A percentile compares a stretch with the other conserved stretches of the same genome.
These are phyloP conservation scores for Podaxis sp. DNA, from an alignment of 768 basidiomycete genomes.

Conservation along the genomic window DNA sequence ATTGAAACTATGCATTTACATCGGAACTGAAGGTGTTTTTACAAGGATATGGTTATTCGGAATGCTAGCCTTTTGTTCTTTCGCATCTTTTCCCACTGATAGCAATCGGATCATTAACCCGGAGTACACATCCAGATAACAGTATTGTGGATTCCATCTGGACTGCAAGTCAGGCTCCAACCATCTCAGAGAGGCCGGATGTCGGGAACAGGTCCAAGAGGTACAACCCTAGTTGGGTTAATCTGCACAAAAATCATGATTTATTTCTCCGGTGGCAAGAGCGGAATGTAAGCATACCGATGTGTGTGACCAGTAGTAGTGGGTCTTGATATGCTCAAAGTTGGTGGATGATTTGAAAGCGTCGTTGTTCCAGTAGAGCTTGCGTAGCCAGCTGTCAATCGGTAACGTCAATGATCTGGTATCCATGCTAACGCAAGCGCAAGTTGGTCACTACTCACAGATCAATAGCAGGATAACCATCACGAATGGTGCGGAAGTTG, in stretches of 20 bases:
- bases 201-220: constrained; percentile 69
- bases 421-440: neutral
- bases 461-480: constrained; percentile 85
- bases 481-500: constrained; percentile 82
- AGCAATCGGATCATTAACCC: neutral
- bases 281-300: constrained; percentile 28
- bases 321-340: constrained; percentile 85
- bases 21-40: neutral
- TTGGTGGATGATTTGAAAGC: constrained; percentile 88
- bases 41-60: neutral
- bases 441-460: constrained; percentile 32
- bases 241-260: constrained; percentile 42
- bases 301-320: constrained; percentile 68
- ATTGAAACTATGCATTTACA: neutral
- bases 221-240: constrained; percentile 77
- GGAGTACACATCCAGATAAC: neutral
- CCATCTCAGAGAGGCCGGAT: constrained; percentile 55
- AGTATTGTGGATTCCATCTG: neutral
- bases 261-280: constrained; percentile 4
- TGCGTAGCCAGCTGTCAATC: constrained; percentile 67
- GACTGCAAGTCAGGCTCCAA: neutral
- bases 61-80: neutral
- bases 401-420: neutral
- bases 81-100: neutral
- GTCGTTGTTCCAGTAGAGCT: constrained; percentile 87